A percentile compares a stretch with the other conserved stretches of the same genome.
Conservation (phyloP, 352 stramenopile genomes). For the Thraustotheca clavata region DNA sequence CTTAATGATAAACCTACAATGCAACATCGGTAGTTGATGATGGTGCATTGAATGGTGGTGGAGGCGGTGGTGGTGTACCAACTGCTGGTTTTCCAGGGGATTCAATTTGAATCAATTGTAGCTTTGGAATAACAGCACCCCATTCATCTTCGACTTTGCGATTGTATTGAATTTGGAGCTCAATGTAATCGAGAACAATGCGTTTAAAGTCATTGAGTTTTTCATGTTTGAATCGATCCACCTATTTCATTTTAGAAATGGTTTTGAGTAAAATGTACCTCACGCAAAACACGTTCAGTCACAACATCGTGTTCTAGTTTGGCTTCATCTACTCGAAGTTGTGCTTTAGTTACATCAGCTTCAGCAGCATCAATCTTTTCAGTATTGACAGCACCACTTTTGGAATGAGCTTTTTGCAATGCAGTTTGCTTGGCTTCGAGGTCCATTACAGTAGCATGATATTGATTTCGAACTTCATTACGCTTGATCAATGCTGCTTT, state of each 20-base stretch:
- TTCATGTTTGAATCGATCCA: slow-evolving; percentile 95
- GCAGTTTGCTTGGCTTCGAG: slow-evolving; percentile 73
- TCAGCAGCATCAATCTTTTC: slow-evolving; percentile 87
- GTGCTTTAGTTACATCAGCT: slow-evolving; percentile 59
- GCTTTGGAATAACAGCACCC: slow-evolving; percentile 62
- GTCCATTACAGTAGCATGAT: slow-evolving; percentile 77
- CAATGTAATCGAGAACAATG: slow-evolving; percentile 95
- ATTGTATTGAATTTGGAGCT: slow-evolving; percentile 96
- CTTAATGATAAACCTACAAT: too few relatives aligned
- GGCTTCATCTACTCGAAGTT: slow-evolving; percentile 80
- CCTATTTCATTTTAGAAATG: slow-evolving; percentile 23
- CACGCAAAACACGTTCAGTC: slow-evolving; percentile 90
- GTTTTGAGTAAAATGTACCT: slow-evolving; percentile 28
- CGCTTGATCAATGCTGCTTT: slow-evolving; percentile 90
- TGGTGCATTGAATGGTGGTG: background rate
- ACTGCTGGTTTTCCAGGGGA: background rate
- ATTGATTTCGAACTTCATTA: slow-evolving; percentile 87
- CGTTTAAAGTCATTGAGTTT: slow-evolving; percentile 93
- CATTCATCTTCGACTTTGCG: slow-evolving; percentile 84
- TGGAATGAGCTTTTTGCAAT: slow-evolving; percentile 52
- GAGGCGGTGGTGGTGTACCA: background rate
- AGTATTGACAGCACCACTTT: slow-evolving; percentile 55
- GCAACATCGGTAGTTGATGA: slow-evolving; percentile 7
- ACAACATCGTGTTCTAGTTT: slow-evolving; percentile 92
- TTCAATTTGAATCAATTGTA: slow-evolving; percentile 67